A percentile compares a stretch with the other conserved stretches of the same genome.
Conservation (phyloP, 345 rosid genomes). For the Rhodamnia argentea region DNA sequence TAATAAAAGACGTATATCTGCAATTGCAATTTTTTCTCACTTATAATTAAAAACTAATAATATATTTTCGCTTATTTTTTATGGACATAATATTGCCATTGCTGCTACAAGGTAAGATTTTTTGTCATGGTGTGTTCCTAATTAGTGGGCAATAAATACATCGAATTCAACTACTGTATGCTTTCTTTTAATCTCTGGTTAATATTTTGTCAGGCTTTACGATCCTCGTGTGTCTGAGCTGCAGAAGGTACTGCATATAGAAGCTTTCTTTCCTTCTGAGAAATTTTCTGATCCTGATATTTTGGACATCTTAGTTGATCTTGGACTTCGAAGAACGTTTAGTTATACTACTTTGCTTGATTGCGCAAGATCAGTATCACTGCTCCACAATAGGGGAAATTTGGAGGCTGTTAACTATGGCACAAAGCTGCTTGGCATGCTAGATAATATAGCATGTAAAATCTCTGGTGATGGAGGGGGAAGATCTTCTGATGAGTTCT, state of each 20-base stretch:
- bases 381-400: slow-evolving; percentile 47
- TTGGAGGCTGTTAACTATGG: slow-evolving; percentile 45
- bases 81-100: background rate
- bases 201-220: slow-evolving; percentile 62
- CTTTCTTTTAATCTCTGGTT: background rate
- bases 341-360: slow-evolving; percentile 66
- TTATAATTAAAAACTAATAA: background rate
- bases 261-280: slow-evolving; percentile 72
- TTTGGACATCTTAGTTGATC: slow-evolving; percentile 56
- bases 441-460: slow-evolving; percentile 54
- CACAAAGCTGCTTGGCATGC: slow-evolving; percentile 38
- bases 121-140: background rate
- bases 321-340: slow-evolving; percentile 65
- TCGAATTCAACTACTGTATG: background rate
- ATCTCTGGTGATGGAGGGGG: slow-evolving; percentile 29
- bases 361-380: slow-evolving; percentile 70
- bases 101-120: background rate
- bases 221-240: slow-evolving; percentile 83
- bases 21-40: background rate
- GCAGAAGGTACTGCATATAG: slow-evolving; percentile 50
- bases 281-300: slow-evolving; percentile 60
- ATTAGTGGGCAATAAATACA: background rate
- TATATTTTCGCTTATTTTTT: background rate
- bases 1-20: background rate
- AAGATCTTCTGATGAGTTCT: slow-evolving; percentile 20